Conservation (phyloP, 139 green algal species). For the Closterium sp. region DNA sequence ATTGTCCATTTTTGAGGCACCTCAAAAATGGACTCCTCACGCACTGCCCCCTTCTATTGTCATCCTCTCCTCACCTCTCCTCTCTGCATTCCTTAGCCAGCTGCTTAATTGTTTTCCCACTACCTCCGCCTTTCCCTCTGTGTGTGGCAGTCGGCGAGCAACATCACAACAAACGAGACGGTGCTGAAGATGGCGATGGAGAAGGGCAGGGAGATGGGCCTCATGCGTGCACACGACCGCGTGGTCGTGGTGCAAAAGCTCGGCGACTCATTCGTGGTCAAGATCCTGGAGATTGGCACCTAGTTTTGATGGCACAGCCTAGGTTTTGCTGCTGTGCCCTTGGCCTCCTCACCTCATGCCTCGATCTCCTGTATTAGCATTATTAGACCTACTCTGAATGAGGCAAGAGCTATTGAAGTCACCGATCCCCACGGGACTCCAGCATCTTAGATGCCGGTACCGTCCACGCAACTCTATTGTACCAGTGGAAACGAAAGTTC, state of each 20-base stretch:
- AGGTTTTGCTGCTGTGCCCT: not conserved
- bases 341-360: not conserved
- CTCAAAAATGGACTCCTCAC: no score
- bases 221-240: slow-evolving; percentile 26
- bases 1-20: no score
- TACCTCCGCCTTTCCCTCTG: not conserved
- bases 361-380: no score
- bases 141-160: not conserved
- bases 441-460: no score
- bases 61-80: not conserved
- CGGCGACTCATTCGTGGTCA: slow-evolving; percentile 45
- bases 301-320: not conserved
- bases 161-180: slow-evolving; percentile 40
- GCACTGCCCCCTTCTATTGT: no score
- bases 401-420: no score
- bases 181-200: slow-evolving; percentile 48
- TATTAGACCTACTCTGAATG: no score
- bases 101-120: not conserved
- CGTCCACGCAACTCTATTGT: no score
- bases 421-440: no score
- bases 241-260: slow-evolving; percentile 51
- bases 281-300: slow-evolving; percentile 40
- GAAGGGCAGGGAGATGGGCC: slow-evolving; percentile 18
- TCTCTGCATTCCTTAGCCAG: not conserved
- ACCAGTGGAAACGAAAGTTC: no score